Evolutionary conservation across 1,139 yeast genomes (phyloP).

Genomic region (Yamadazyma atmosphaerica): DNA sequence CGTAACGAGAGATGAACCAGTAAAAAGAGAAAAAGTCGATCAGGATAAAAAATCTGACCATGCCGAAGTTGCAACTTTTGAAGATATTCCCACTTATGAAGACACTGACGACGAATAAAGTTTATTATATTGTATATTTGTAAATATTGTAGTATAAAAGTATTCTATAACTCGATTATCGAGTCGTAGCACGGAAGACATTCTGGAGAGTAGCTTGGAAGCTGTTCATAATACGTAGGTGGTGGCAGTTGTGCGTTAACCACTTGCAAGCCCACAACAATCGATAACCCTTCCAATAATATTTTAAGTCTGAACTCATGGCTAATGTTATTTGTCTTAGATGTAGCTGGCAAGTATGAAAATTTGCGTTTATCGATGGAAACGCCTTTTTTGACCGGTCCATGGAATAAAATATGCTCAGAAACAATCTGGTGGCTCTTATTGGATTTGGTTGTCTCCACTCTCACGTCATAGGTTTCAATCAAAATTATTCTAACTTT

Average conservation of each 20-base stretch:
- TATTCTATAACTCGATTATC: too few relatives aligned
- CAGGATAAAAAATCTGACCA: constrained; percentile 13
- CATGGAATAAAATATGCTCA: too few relatives aligned
- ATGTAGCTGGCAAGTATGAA: too few relatives aligned
- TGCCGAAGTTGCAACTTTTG: constrained; percentile 16
- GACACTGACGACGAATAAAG: constrained; percentile 38
- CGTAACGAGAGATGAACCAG: constrained; percentile 18
- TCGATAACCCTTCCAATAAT: not conserved
- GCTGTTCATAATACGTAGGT: not conserved
- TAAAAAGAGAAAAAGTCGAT: constrained; percentile 4
- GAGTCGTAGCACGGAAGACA: too few relatives aligned
- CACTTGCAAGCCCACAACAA: not conserved
- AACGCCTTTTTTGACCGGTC: too few relatives aligned
- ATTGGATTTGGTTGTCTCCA: not conserved
- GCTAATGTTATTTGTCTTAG: not conserved
- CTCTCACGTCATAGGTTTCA: not conserved
- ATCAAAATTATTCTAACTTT: not conserved
- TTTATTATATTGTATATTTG: not conserved
- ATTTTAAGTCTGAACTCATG: not conserved
- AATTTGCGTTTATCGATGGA: too few relatives aligned
- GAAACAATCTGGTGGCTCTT: too few relatives aligned
- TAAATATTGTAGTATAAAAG: constrained; percentile 1
- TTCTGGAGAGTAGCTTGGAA: not conserved
- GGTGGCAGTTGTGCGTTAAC: not conserved
- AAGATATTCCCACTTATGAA: constrained; percentile 44